Base-by-base conservation (phyloP, 2,329 filamentous ascomycete genomes). In the Xylaria sp. region DNA sequence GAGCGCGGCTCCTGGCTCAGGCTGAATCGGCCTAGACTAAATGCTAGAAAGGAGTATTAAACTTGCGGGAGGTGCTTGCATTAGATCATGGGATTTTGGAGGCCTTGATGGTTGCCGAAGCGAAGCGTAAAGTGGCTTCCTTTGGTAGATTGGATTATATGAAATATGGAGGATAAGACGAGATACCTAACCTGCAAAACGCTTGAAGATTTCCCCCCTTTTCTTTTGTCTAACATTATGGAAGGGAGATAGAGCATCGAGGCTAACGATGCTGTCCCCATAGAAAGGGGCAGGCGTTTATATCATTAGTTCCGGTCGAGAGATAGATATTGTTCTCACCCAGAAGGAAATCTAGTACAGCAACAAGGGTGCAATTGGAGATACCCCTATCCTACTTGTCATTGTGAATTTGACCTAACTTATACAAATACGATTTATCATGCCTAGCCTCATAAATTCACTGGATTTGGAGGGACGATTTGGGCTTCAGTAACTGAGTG, bases 1-100 rank as follows among this genome's bases (percentile, higher is more conserved):
- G 94, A 77, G 89, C 90, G 76, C 88, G 91, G 72, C 81, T 97
- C 56, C 86, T 94, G 68, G 89, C 87, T 15, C 86, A 89, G 76
- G 87, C 85, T n/a, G 86, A 87, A 71, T 79, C 84, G 30, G 77
- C 80, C 30, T 77, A 58, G 25, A 39, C 18, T 23, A 12, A 23
- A 34, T 20, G 12, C 28, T 36, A 55, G 9, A 15, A 36, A 18
- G 28, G 52, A 20, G 8, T 23, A 34, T 34, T 30, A 20, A 30
- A 55, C 18, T 8, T 10, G 9, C 13, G 1, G 15, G 3, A 15
- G 18, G 2, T 12, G 6, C 20, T 60, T 45, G 34, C 36, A 63
- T 56, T 55, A 45, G 23, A 56, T 32, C n/a, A 23, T 25, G 25
- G 12, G 32, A 18, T 63, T 46, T 52, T 23, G 28, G 28, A n/a